These are phyloP conservation scores for Aspergillus hiratsukae DNA, from an alignment of 2,329 filamentous ascomycete genomes.

Conservation along the genomic window DNA sequence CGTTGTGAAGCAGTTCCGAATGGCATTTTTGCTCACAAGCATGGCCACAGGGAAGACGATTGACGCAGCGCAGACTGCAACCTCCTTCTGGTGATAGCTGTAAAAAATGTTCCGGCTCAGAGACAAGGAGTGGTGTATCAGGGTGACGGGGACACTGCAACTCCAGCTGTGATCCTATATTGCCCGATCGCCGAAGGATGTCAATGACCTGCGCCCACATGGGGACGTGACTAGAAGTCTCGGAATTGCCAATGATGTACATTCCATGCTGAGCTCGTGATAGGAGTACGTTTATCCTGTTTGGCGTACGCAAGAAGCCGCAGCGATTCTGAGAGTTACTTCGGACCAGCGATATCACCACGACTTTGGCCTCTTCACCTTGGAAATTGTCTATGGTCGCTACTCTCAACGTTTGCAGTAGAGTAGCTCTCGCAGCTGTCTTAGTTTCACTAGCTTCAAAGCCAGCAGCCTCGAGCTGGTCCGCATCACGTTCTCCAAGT, in stretches of 20 bases:
- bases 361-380: constrained; percentile 68
- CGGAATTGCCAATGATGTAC: constrained; percentile 64
- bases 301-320: constrained; percentile 63
- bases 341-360: constrained; percentile 66
- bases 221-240: constrained; percentile 51
- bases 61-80: constrained; percentile 49
- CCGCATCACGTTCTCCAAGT: constrained; percentile 59
- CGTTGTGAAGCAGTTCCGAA: constrained; percentile 39
- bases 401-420: constrained; percentile 50
- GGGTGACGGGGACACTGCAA: constrained; percentile 60
- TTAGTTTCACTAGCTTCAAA: constrained; percentile 18
- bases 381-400: constrained; percentile 74
- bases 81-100: constrained; percentile 58
- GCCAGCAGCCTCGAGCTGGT: constrained; percentile 46
- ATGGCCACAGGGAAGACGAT: constrained; percentile 44
- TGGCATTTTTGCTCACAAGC: constrained; percentile 44
- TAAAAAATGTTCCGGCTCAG: constrained; percentile 55
- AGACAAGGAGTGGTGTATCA: constrained; percentile 48
- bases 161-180: constrained; percentile 49
- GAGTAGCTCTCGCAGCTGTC: constrained; percentile 34
- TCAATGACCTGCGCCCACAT: constrained; percentile 62
- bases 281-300: constrained; percentile 66
- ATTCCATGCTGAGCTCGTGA: constrained; percentile 65
- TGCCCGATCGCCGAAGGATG: constrained; percentile 45
- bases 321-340: constrained; percentile 57